These are phyloP conservation scores for Hygrophorus russula DNA, from an alignment of 768 basidiomycete genomes.

Conservation along the genomic window DNA sequence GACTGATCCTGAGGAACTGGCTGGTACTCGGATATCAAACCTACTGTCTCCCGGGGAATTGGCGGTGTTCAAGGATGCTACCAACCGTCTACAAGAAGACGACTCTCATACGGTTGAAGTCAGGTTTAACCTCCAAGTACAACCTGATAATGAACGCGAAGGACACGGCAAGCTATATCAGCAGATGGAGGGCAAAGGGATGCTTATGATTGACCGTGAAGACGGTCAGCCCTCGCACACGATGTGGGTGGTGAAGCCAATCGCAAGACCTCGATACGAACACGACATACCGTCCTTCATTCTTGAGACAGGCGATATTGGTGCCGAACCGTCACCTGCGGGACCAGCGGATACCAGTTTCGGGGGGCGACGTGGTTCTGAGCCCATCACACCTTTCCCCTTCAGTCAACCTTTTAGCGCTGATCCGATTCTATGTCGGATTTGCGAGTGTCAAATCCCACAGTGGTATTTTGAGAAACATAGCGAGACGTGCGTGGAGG, in stretches of 20 bases:
- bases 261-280: slow-evolving; percentile 59
- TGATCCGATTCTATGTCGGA: slow-evolving; percentile 85
- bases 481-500: slow-evolving; percentile 96
- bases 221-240: slow-evolving; percentile 85
- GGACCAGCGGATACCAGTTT: slow-evolving; percentile 28
- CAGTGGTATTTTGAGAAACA: slow-evolving; percentile 99
- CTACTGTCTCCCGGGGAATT: slow-evolving; percentile 73
- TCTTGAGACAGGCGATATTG: slow-evolving; percentile 30
- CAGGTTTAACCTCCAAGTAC: slow-evolving; percentile 75
- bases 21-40: slow-evolving; percentile 72
- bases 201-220: slow-evolving; percentile 94
- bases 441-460: slow-evolving; percentile 93
- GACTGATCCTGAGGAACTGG: slow-evolving; percentile 68
- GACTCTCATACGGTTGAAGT: slow-evolving; percentile 93
- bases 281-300: slow-evolving; percentile 48
- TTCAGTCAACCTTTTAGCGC: slow-evolving; percentile 68
- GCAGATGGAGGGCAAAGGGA: slow-evolving; percentile 94
- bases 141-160: slow-evolving; percentile 49
- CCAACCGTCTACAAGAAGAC: slow-evolving; percentile 73
- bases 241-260: slow-evolving; percentile 94
- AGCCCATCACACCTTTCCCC: slow-evolving; percentile 61
- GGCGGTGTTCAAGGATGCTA: slow-evolving; percentile 79
- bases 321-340: slow-evolving; percentile 31
- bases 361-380: slow-evolving; percentile 22
- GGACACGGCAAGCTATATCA: slow-evolving; percentile 51